These are phyloP conservation scores for Monosporascus sp. DNA, from an alignment of 2,329 filamentous ascomycete genomes.

Conservation along the genomic window DNA sequence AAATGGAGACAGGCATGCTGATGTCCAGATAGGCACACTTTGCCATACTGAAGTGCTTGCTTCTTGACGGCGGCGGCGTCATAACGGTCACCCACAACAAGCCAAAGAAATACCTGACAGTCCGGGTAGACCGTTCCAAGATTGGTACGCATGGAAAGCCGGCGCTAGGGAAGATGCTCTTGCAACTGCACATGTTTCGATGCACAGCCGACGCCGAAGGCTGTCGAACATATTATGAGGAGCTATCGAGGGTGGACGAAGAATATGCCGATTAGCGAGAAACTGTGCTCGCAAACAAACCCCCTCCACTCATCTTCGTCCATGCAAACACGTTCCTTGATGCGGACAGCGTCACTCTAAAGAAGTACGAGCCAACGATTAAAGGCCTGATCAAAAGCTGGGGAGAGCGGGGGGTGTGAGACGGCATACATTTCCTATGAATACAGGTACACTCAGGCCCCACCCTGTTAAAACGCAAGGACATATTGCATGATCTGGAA, in stretches of 20 bases:
- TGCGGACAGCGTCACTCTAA: conserved; percentile 37
- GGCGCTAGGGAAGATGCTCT: conserved; percentile 53
- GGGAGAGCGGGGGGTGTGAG: conserved; percentile 28
- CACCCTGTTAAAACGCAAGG: neutral
- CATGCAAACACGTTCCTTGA: conserved; percentile 53
- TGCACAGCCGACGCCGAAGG: conserved; percentile 52
- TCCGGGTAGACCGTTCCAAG: conserved; percentile 52
- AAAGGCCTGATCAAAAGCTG: conserved; percentile 50
- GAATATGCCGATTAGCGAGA: conserved; percentile 49
- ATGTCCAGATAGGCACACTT: conserved; percentile 49
- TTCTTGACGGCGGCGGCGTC: conserved; percentile 47
- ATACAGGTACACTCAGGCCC: neutral
- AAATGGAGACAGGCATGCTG: neutral
- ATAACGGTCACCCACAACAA: conserved; percentile 43
- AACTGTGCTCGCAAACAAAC: conserved; percentile 51
- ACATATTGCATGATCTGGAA: conserved; percentile 16
- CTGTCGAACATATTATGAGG: conserved; percentile 52
- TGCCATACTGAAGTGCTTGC: conserved; percentile 55
- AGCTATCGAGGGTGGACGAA: conserved; percentile 48
- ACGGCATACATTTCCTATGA: neutral
- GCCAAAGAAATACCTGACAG: conserved; percentile 41
- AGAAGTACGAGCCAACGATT: conserved; percentile 51
- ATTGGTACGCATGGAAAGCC: conserved; percentile 51
- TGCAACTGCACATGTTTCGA: conserved; percentile 57
- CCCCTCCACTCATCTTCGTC: conserved; percentile 56